Evolutionary conservation across 2,329 filamentous ascomycete genomes (phyloP).

Genomic region (Sporothrix pseudoabietina): DNA sequence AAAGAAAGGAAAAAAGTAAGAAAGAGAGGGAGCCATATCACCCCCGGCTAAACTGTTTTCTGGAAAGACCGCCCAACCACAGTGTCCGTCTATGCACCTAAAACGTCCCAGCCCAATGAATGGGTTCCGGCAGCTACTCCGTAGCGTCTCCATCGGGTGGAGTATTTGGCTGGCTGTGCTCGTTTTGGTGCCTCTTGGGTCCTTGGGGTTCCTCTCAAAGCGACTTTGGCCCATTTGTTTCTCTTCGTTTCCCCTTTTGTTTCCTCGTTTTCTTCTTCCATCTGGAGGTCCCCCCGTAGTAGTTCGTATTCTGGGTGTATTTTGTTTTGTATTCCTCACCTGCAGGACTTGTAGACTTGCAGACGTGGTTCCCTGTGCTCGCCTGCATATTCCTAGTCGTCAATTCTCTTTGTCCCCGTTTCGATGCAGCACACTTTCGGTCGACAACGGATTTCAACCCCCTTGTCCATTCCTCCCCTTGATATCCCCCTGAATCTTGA

Average conservation of each 20-base stretch:
- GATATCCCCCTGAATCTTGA: neutral
- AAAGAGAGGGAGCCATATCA: neutral
- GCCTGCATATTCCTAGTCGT: neutral
- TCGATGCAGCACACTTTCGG: slow-evolving; percentile 2
- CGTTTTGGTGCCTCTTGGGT: neutral
- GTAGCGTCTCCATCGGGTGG: slow-evolving; percentile 28
- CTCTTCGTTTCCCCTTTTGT: slow-evolving; percentile 12
- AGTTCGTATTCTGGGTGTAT: neutral
- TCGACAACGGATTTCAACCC: neutral
- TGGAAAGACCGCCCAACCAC: slow-evolving; percentile 4
- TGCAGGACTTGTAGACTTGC: neutral
- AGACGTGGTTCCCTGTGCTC: neutral
- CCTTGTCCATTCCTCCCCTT: neutral
- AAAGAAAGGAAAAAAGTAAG: neutral
- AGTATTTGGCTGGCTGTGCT: slow-evolving; percentile 8
- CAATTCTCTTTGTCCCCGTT: slow-evolving; percentile 1
- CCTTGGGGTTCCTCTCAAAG: neutral
- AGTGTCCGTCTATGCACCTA: slow-evolving; percentile 21
- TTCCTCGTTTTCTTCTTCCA: neutral
- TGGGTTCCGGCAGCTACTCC: slow-evolving; percentile 32
- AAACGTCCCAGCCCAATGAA: slow-evolving; percentile 32
- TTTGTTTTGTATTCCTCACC: neutral
- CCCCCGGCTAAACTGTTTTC: slow-evolving; percentile 5
- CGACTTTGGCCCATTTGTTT: neutral
- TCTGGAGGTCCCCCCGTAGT: neutral